Evolutionary conservation across 2,329 filamentous ascomycete species (phyloP), one percentile per base, ranked within the genome.

Genomic region (Plectosphaerella plurivora): DNA sequence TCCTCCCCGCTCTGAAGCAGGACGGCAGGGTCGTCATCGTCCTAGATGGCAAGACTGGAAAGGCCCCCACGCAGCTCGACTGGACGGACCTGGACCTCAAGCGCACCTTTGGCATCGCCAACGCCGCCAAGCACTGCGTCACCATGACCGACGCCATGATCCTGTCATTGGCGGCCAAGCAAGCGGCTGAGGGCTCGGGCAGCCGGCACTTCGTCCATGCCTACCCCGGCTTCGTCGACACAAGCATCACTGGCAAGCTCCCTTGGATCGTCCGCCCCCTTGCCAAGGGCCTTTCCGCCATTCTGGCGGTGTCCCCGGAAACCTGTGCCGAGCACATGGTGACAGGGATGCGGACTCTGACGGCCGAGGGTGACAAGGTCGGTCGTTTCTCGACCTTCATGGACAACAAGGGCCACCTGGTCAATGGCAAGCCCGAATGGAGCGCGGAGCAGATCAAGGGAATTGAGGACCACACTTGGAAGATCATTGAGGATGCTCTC

Each of bases 11-110:
- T 0, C 57, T 75, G n/a, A 65, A 59, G 33, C 56, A 61, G 0
- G 62, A 68, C n/a, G 63, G 70, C 6, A 71, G 67, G 25, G 69
- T 75, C 5, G 53, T 76, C 51, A 65, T 71, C 5, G 69, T 77
- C 2, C 59, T 73, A 0, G 68, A 69, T 25, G 72, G 73, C 22
- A 60, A 59, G 15, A 41, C 37, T 9, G 37, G 37, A 3, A 41
- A 18, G 15, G 28, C 28, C 28, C 67, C 69, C 0, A 56, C 56
- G 12, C 62, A 62, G 25, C 61, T 76, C 1, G 60, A 68, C 37
- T 71, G 66, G 60, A 61, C 69, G 0, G 74, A 76, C 37, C 63
- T 75, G 1, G 70, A 69, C 50, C 63, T 76, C 0, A 68, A 69
- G 51, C 57, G 51, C 3, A 62, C 57, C 33, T 75, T 65, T 50